phyloP scores from a whole-genome alignment of 208 protist species.

The Crithidia acanthocephali region DNA sequence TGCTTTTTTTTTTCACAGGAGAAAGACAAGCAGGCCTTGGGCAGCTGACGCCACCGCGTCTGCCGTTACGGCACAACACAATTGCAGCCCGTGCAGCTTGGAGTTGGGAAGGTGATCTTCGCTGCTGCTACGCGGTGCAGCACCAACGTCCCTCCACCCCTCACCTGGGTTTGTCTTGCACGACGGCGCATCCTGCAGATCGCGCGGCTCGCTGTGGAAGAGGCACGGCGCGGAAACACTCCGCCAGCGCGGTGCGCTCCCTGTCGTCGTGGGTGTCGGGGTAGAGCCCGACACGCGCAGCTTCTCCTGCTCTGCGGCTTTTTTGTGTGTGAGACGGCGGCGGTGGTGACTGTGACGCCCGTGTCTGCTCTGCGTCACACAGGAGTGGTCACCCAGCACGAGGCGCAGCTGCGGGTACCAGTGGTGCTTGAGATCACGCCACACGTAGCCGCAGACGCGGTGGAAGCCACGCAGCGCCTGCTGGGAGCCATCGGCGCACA shows the following conservation, averaged over 20 bases:
- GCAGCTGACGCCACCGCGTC: constrained; percentile 30
- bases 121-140: neutral
- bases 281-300: neutral
- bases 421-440: constrained; percentile 32
- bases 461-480: constrained; percentile 15
- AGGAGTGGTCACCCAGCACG: constrained; percentile 36
- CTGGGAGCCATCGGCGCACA: constrained; percentile 15
- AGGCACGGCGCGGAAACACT: constrained; percentile 25
- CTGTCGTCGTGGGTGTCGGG: neutral
- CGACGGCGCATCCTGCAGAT: neutral
- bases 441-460: constrained; percentile 23
- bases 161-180: neutral
- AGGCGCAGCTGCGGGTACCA: constrained; percentile 45
- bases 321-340: constrained; percentile 2
- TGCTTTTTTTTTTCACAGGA: no score
- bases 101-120: neutral
- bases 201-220: neutral
- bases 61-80: constrained; percentile 17
- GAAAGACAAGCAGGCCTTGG: constrained; percentile 28
- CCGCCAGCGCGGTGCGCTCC: neutral
- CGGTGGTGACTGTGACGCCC: neutral
- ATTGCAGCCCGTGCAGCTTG: neutral
- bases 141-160: neutral
- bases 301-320: neutral
- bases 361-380: neutral